These are phyloP conservation scores for Darksidea phi DNA, from an alignment of 495 filamentous ascomycete species.

Conservation along the genomic window DNA sequence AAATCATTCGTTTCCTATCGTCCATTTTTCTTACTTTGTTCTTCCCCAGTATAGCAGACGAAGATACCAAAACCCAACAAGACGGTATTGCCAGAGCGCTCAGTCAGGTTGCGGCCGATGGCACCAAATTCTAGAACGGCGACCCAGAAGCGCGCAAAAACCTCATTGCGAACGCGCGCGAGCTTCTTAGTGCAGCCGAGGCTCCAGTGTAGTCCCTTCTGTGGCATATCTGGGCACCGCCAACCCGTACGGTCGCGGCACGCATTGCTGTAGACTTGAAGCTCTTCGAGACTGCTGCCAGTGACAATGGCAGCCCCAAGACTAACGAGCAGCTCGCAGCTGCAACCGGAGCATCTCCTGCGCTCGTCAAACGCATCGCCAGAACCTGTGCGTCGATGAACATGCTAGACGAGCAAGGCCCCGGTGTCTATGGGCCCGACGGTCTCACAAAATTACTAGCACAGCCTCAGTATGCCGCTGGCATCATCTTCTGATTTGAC, in stretches of 20 bases:
- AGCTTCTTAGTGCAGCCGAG: neutral
- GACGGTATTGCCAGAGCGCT: neutral
- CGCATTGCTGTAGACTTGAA: slow-evolving; percentile 7
- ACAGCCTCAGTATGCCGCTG: neutral
- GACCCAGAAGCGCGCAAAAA: neutral
- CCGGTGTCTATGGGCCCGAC: neutral
- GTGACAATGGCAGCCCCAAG: neutral
- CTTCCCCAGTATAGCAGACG: too few species aligned
- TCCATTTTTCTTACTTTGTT: too few species aligned
- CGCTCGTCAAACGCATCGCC: slow-evolving; percentile 9
- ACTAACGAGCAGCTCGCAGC: slow-evolving; percentile 1
- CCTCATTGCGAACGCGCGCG: slow-evolving; percentile 2
- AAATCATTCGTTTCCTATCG: too few species aligned
- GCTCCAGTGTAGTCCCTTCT: slow-evolving; percentile 6
- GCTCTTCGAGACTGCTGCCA: neutral
- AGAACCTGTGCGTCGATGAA: slow-evolving; percentile 6
- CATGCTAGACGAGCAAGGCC: slow-evolving; percentile 1
- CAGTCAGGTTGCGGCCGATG: neutral
- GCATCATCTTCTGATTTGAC: slow-evolving; percentile 9
- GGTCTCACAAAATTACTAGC: neutral
- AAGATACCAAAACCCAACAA: too few species aligned
- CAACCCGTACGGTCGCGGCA: slow-evolving; percentile 2
- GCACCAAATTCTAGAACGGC: neutral
- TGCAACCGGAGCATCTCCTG: slow-evolving; percentile 1
- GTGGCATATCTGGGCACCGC: slow-evolving; percentile 12